These are phyloP conservation scores for Stachybotrys chartarum DNA, from an alignment of 2,329 filamentous ascomycete species.

Conservation along the genomic window DNA sequence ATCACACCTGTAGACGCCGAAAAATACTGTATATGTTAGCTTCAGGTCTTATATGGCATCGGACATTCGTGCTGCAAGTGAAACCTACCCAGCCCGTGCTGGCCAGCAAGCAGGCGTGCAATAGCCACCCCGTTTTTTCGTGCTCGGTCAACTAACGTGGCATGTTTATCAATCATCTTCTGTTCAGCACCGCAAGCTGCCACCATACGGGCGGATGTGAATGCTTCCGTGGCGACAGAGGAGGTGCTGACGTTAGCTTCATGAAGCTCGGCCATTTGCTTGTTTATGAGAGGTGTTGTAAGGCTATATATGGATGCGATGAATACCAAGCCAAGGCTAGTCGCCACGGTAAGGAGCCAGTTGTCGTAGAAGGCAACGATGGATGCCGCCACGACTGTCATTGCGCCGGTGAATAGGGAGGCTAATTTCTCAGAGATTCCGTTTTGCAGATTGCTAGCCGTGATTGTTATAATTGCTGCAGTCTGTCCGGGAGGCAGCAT, in stretches of 20 bases:
- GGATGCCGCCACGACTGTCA: conserved; percentile 36
- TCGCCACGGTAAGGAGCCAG: conserved; percentile 44
- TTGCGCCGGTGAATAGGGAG: conserved; percentile 30
- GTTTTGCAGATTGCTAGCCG: conserved; percentile 44
- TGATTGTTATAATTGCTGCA: conserved; percentile 43
- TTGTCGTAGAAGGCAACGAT: conserved; percentile 43
- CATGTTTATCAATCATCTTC: conserved; percentile 26
- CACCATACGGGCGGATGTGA: conserved; percentile 34
- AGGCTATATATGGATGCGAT: conserved; percentile 23
- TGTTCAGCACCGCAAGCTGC: conserved; percentile 33
- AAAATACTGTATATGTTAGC: conserved; percentile 3
- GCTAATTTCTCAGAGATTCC: conserved; percentile 47
- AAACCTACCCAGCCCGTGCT: conserved; percentile 16
- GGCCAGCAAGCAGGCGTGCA: conserved; percentile 13
- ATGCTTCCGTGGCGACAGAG: conserved; percentile 31
- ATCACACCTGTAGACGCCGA: conserved; percentile 1
- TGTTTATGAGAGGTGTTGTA: conserved; percentile 23
- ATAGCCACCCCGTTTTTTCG: conserved; percentile 18
- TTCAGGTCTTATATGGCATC: neutral
- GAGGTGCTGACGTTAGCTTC: conserved; percentile 27
- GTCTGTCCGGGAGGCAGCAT: conserved; percentile 41
- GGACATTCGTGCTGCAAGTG: neutral
- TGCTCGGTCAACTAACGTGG: conserved; percentile 25
- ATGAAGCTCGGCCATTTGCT: conserved; percentile 23
- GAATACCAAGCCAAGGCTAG: conserved; percentile 36